Percentiles rank a stretch among this genome's conserved stretches.
These are phyloP conservation scores for Phragmites australis DNA, from an alignment of 176 grass and related monocot species.

Conservation along the genomic window DNA sequence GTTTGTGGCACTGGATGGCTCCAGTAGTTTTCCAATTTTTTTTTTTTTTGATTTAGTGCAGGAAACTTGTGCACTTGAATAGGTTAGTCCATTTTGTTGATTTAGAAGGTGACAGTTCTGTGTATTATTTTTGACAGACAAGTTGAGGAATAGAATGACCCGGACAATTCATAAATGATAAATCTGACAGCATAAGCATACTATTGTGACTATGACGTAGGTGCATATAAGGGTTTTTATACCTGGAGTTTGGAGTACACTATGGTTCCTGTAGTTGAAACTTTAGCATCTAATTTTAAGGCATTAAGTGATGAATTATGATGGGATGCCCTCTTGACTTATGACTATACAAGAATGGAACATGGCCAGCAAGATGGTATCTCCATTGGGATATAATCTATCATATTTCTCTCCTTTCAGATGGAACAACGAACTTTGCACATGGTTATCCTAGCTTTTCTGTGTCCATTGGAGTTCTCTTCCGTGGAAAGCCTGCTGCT, in stretches of 20 bases:
- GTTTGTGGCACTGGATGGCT: not conserved
- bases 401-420: constrained; percentile 46
- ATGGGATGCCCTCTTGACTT: not conserved
- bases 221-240: constrained; percentile 1
- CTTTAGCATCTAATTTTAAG: not conserved
- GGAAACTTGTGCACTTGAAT: constrained; percentile 1
- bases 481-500: constrained; percentile 87
- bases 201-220: not conserved
- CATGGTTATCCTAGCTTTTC: constrained; percentile 98
- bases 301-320: not conserved
- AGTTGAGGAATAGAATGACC: not conserved
- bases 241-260: not conserved
- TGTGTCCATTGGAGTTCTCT: constrained; percentile 91
- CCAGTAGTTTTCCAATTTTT: not conserved
- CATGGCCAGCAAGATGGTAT: not conserved
- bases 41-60: not conserved
- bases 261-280: not conserved
- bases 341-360: not conserved
- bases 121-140: not conserved
- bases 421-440: constrained; percentile 99
- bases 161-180: not conserved
- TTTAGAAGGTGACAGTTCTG: constrained; percentile 14
- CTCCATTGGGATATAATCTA: constrained; percentile 22
- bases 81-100: not conserved
- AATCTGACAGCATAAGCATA: constrained; percentile 11